Base-by-base conservation (phyloP, 2,329 filamentous ascomycete genomes). In the Ophiostoma pallidulum region DNA sequence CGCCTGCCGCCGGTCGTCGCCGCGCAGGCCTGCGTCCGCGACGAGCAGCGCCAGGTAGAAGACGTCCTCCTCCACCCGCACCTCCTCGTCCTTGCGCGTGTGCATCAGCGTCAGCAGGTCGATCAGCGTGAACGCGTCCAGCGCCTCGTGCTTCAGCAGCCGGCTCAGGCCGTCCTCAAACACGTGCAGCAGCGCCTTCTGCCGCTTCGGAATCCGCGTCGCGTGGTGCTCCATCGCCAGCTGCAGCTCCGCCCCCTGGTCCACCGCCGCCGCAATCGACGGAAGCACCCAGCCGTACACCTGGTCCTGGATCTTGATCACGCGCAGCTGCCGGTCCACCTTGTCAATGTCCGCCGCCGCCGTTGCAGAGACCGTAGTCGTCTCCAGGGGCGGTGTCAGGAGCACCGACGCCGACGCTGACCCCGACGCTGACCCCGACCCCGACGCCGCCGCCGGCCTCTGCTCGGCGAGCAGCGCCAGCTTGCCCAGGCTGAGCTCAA, bases 401-500 rank as follows among this genome's bases (percentile, higher is more conserved):
- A n/a, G n/a, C n/a, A n/a, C n/a, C n/a, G n/a, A n/a, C n/a, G n/a
- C n/a, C n/a, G n/a, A n/a, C n/a, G n/a, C n/a, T n/a, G n/a, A n/a
- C n/a, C n/a, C n/a, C n/a, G n/a, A n/a, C n/a, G n/a, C n/a, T n/a
- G n/a, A n/a, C n/a, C n/a, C n/a, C n/a, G n/a, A n/a, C n/a, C n/a
- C n/a, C n/a, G 51, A 52, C 29, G 56, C 58, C 49, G 57, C 59
- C 43, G 38, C 49, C 8, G 50, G 49, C 45, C 67, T 64, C 8
- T 68, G 71, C 33, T 80, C 77, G 14, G 86, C 86, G 54, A 96
- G 66, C 46, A 80, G 73, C 14, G 82, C 78, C 40, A 98, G 73
- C 65, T 96, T 97, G 31, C 86, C 85, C 33, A 98, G 73, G 51
- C 88, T 94, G 22, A 97, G 70, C 64, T 97, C 85, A 29, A 95